Percentiles rank a stretch among this genome's conserved stretches.
Evolutionary conservation across 169 alveolate genomes (phyloP).

Genomic region (Perkinsus marinus): DNA sequence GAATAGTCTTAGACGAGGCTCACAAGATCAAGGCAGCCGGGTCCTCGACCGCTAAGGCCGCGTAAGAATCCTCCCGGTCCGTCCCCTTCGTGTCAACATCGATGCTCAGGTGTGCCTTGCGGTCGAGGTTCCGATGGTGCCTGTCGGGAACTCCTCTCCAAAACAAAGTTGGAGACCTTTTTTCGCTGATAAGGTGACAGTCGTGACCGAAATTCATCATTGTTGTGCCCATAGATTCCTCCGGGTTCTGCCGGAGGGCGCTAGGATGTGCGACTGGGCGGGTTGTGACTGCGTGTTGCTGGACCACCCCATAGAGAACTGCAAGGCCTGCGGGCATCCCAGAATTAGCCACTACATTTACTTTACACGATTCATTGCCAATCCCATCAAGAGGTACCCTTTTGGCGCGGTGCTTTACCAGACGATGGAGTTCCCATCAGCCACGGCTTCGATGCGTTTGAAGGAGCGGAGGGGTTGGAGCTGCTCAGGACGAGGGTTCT

Average conservation of each 20-base stretch:
- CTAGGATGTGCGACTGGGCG: conserved; percentile 31
- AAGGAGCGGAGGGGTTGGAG: conserved; percentile 17
- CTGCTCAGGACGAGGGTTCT: conserved; percentile 14
- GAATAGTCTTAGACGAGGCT: conserved; percentile 59
- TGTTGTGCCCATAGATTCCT: conserved; percentile 49
- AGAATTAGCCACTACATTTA: conserved; percentile 17
- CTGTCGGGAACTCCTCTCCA: conserved; percentile 75
- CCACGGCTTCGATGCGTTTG: conserved; percentile 16
- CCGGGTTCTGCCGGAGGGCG: conserved; percentile 51
- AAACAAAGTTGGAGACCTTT: conserved; percentile 64
- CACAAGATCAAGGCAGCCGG: conserved; percentile 58
- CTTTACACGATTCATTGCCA: conserved; percentile 16
- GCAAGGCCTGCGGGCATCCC: conserved; percentile 19
- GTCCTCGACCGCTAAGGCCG: conserved; percentile 42
- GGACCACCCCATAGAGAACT: conserved; percentile 12
- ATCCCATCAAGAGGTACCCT: conserved; percentile 25
- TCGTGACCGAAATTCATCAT: conserved; percentile 63
- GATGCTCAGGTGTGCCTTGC: conserved; percentile 25
- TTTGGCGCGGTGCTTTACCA: no score
- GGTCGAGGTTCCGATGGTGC: conserved; percentile 44
- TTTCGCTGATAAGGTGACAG: conserved; percentile 35
- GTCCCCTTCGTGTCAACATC: not conserved
- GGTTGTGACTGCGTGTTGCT: conserved; percentile 15
- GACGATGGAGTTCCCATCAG: not conserved
- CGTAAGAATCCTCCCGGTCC: not conserved